Base-by-base conservation (phyloP, 441 rosid species). In the Gossypium gossypioides region DNA sequence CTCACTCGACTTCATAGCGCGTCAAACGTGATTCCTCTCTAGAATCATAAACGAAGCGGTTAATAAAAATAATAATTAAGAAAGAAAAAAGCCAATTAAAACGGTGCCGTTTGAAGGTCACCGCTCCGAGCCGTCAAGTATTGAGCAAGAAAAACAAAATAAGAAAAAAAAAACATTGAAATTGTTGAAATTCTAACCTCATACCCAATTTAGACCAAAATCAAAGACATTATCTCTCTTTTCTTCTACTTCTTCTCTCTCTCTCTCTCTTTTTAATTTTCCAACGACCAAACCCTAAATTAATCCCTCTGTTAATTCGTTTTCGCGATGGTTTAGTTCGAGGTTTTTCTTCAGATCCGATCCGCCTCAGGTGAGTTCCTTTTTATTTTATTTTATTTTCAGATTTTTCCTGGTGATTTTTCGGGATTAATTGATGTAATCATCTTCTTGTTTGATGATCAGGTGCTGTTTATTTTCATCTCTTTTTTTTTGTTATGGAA, bases 311-410 rank as follows among this genome's bases (percentile, higher is more conserved):
- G 51, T 55, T 61, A 46, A 37, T 54, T 21, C 37, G 16, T 24
- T 37, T 6, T 25, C 52, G 58, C 69, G 76, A 81, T 85, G 84
- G 62, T 65, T 58, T 79, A 82, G 77, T 82, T 80, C 57, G 50
- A 24, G 37, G 29, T 57, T 46, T 66, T 44, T 67, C 52, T 48
- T 66, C 70, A 80, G 91, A 87, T 90, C 91, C 82, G 86, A 65
- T 68, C 29, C 13, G 15, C 29, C 59, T 50, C 76, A 68, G 62
- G 37, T 13, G 16, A 27, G 84, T 15, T 24, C 40, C 18, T 13
- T 32, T 32, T 22, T 3, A 10, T 57, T 57, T 57, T 4, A 25
- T 56, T 22, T 10, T 13, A 25, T 15, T 57, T 68, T 71, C n/a
- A 1, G 3, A 2, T 4, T 10, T 37, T 4, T 15, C 10, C 8